These are phyloP conservation scores for Neoascochyta sp. DNA, from an alignment of 2,329 filamentous ascomycete genomes.

Conservation along the genomic window DNA sequence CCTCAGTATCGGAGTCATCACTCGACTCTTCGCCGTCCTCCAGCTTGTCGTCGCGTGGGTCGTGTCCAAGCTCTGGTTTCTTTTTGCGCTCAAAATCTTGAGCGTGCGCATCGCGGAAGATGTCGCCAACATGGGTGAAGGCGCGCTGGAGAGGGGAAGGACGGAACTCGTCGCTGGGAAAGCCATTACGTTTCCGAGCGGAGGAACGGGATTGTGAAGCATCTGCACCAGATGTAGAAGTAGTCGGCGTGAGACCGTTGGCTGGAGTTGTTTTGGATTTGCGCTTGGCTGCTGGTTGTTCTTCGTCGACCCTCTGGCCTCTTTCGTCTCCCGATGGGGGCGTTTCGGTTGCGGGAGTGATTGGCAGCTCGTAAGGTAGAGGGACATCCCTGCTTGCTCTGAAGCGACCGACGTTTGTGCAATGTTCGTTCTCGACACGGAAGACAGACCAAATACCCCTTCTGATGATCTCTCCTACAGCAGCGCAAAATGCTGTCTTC, in stretches of 20 bases:
- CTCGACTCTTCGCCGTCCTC: conserved; percentile 26
- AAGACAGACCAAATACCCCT: conserved; percentile 89
- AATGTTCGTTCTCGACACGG: conserved; percentile 97
- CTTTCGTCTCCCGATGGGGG: conserved; percentile 6
- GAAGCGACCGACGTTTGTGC: conserved; percentile 74
- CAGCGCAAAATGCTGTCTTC: conserved; percentile 73
- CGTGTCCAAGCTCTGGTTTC: conserved; percentile 45
- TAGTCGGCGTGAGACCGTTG: conserved; percentile 7
- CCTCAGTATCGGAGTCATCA: conserved; percentile 18
- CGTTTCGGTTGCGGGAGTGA: conserved; percentile 10
- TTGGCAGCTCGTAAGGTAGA: conserved; percentile 65
- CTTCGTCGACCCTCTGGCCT: conserved; percentile 27
- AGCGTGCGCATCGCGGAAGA: conserved; percentile 79
- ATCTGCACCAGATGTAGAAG: conserved; percentile 13
- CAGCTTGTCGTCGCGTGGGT: conserved; percentile 28
- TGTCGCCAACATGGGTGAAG: conserved; percentile 56
- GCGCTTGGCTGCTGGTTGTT: conserved; percentile 15
- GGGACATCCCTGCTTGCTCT: conserved; percentile 85
- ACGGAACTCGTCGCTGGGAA: conserved; percentile 13
- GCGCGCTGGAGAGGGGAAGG: conserved; percentile 40
- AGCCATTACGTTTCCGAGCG: conserved; percentile 17
- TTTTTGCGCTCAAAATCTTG: conserved; percentile 88
- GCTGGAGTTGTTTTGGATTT: conserved; percentile 5
- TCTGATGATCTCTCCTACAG: conserved; percentile 74
- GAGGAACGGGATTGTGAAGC: conserved; percentile 12